These are phyloP conservation scores for Brasenia schreberi DNA, from an alignment of 164 flowering plant genomes.

Conservation along the genomic window DNA sequence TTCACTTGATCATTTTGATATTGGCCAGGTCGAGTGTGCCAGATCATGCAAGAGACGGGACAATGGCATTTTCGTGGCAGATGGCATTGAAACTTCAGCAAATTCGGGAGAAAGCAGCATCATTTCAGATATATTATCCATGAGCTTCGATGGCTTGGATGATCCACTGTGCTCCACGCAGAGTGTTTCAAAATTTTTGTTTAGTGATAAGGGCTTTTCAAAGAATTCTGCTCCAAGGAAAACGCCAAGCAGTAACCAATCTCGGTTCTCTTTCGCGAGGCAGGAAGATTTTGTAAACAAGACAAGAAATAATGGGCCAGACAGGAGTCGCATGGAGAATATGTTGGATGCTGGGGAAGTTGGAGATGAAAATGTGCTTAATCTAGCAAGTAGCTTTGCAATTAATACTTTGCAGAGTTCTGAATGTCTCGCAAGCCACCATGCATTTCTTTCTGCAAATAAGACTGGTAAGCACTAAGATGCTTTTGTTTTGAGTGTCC, in stretches of 20 bases:
- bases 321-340: slow-evolving; percentile 3
- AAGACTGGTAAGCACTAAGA: slow-evolving; percentile 16
- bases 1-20: slow-evolving; percentile 9
- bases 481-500: background rate
- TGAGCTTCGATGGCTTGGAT: slow-evolving; percentile 36
- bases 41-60: slow-evolving; percentile 13
- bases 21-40: slow-evolving; percentile 1
- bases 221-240: slow-evolving; percentile 18
- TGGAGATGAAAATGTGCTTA: background rate
- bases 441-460: slow-evolving; percentile 12
- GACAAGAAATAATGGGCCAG: slow-evolving; percentile 10
- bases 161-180: slow-evolving; percentile 24
- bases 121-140: slow-evolving; percentile 41
- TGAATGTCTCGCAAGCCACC: slow-evolving; percentile 7
- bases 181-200: slow-evolving; percentile 20
- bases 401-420: slow-evolving; percentile 7
- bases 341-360: background rate
- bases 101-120: slow-evolving; percentile 40
- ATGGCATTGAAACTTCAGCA: slow-evolving; percentile 7
- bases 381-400: background rate
- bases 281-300: slow-evolving; percentile 24
- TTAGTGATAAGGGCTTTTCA: slow-evolving; percentile 13
- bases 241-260: slow-evolving; percentile 21
- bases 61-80: slow-evolving; percentile 4
- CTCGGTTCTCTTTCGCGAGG: slow-evolving; percentile 44